phyloP scores from a whole-genome alignment of 1,284 basidiomycete species.

The Ganoderma meredithae region DNA sequence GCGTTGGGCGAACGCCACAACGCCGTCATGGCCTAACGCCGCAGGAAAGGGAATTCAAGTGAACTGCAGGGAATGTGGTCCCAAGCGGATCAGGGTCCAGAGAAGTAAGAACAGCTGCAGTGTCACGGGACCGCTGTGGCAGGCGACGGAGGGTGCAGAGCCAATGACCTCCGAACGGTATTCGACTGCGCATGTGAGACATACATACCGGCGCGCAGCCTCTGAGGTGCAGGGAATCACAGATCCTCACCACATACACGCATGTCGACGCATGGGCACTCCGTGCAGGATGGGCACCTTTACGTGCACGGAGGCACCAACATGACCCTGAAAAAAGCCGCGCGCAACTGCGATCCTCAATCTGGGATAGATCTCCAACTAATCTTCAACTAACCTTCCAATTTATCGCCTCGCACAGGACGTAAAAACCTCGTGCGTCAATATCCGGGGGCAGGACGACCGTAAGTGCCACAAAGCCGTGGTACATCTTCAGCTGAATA shows the following conservation, averaged over 20 bases:
- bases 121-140: neutral
- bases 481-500: neutral
- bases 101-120: neutral
- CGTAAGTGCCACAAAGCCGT: neutral
- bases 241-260: neutral
- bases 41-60: neutral
- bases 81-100: neutral
- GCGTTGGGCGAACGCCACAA: neutral
- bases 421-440: neutral
- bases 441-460: neutral
- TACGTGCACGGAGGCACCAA: neutral
- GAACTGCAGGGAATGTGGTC: neutral
- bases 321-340: neutral
- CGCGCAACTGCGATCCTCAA: neutral
- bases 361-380: conserved; percentile 4
- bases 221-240: neutral
- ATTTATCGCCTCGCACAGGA: conserved; percentile 1
- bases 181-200: neutral
- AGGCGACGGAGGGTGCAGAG: neutral
- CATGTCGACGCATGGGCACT: neutral
- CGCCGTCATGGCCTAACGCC: neutral
- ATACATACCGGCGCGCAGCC: neutral
- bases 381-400: neutral
- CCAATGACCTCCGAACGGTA: neutral
- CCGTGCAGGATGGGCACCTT: neutral